Evolutionary conservation across 495 filamentous ascomycete genomes (phyloP).

Genomic region (Xanthoparmelia taractica): DNA sequence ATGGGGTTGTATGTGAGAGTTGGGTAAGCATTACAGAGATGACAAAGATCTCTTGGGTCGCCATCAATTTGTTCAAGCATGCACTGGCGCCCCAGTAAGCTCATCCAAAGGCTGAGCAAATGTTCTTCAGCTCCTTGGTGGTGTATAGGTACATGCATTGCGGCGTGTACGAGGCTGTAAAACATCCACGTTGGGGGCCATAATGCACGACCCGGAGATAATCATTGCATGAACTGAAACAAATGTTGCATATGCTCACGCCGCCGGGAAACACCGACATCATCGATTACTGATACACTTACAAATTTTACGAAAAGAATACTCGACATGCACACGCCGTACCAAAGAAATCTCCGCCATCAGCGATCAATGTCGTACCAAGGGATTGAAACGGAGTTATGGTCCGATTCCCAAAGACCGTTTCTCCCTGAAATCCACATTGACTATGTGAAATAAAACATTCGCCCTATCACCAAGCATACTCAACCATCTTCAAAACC

Average conservation of each 20-base stretch:
- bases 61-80: not conserved
- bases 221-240: not conserved
- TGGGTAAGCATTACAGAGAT: not conserved
- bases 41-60: not conserved
- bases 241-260: not conserved
- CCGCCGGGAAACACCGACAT: not conserved
- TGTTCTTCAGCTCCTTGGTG: not conserved
- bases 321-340: not conserved
- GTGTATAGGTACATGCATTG: not conserved
- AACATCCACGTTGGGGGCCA: not conserved
- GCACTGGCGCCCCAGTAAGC: not conserved
- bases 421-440: not conserved
- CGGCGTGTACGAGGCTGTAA: not conserved
- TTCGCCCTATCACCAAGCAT: not conserved
- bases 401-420: not conserved
- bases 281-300: not conserved
- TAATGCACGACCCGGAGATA: not conserved
- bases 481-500: not conserved
- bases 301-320: not conserved
- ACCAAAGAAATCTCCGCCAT: not conserved
- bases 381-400: not conserved
- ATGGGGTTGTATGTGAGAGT: not conserved
- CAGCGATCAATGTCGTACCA: not conserved
- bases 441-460: not conserved
- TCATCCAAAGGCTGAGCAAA: not conserved